Evolutionary conservation across 2,329 filamentous ascomycete species (phyloP).

Genomic region (Aphanoascus verrucosus): DNA sequence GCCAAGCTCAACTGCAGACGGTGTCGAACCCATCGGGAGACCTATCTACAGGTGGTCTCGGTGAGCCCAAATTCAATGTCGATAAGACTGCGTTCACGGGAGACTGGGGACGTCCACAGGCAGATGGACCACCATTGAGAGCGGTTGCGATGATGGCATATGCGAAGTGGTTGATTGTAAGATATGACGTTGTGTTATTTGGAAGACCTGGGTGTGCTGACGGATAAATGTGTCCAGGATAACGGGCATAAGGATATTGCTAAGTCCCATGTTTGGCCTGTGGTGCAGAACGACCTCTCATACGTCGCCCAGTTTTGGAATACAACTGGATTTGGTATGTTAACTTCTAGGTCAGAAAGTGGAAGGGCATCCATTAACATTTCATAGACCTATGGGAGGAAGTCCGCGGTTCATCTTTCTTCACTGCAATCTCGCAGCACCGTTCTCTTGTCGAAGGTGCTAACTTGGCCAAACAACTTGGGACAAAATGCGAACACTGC

Average conservation of each 20-base stretch:
- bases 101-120: conserved; percentile 64
- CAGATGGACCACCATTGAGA: conserved; percentile 33
- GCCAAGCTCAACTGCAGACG: conserved; percentile 55
- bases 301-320: conserved; percentile 67
- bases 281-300: conserved; percentile 62
- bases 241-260: conserved; percentile 48
- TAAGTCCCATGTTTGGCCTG: conserved; percentile 53
- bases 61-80: conserved; percentile 61
- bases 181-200: background rate
- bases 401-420: conserved; percentile 63
- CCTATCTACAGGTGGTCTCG: conserved; percentile 44
- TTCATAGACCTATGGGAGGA: conserved; percentile 62
- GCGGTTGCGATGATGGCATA: conserved; percentile 26
- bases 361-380: conserved; percentile 10
- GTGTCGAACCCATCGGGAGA: conserved; percentile 58
- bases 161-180: conserved; percentile 56
- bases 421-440: conserved; percentile 59
- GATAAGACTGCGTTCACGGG: conserved; percentile 54
- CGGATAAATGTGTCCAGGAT: conserved; percentile 15
- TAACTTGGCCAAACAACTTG: conserved; percentile 52
- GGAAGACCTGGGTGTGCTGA: background rate
- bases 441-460: conserved; percentile 51
- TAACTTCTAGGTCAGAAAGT: background rate
- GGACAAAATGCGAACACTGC: conserved; percentile 52
- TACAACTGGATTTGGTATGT: conserved; percentile 44